phyloP scores from a whole-genome alignment of 2,329 filamentous ascomycete species.

The Colletotrichum sp. region DNA sequence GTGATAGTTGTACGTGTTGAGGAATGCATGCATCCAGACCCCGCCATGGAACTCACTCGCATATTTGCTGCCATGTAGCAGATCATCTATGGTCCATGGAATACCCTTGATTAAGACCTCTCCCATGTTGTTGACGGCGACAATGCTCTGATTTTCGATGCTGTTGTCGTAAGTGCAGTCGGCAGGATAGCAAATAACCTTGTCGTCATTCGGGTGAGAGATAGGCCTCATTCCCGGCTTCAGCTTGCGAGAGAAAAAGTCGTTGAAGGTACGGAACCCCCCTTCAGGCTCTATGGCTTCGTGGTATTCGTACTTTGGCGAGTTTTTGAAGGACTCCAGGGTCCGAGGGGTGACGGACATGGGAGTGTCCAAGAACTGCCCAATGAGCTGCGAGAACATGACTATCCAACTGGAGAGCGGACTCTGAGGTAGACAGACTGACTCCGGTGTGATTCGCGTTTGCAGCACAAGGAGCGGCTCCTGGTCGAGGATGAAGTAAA shows the following conservation, averaged over 20 bases:
- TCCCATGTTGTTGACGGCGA: constrained; percentile 28
- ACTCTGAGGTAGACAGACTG: constrained; percentile 31
- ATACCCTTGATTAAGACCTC: constrained; percentile 40
- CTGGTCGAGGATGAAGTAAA: constrained; percentile 46
- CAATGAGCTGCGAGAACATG: constrained; percentile 38
- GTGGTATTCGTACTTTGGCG: constrained; percentile 33
- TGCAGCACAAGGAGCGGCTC: constrained; percentile 25
- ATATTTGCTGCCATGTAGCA: constrained; percentile 37
- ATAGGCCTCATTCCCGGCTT: constrained; percentile 38
- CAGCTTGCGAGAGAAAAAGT: constrained; percentile 42
- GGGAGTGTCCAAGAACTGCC: constrained; percentile 36
- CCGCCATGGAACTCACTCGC: constrained; percentile 40
- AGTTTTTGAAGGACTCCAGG: constrained; percentile 35
- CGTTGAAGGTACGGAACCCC: constrained; percentile 42
- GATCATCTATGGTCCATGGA: constrained; percentile 38
- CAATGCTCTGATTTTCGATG: constrained; percentile 24
- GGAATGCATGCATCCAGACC: constrained; percentile 44
- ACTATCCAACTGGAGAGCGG: constrained; percentile 43
- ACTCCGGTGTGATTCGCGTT: constrained; percentile 31
- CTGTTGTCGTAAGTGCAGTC: constrained; percentile 39
- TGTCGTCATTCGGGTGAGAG: constrained; percentile 28
- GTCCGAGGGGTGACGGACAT: constrained; percentile 35
- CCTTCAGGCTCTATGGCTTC: constrained; percentile 34
- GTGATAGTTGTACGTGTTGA: constrained; percentile 45
- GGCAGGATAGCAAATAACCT: constrained; percentile 37